phyloP scores from a whole-genome alignment of 1,284 basidiomycete genomes.

The Pseudozyma tsukubaensis region DNA sequence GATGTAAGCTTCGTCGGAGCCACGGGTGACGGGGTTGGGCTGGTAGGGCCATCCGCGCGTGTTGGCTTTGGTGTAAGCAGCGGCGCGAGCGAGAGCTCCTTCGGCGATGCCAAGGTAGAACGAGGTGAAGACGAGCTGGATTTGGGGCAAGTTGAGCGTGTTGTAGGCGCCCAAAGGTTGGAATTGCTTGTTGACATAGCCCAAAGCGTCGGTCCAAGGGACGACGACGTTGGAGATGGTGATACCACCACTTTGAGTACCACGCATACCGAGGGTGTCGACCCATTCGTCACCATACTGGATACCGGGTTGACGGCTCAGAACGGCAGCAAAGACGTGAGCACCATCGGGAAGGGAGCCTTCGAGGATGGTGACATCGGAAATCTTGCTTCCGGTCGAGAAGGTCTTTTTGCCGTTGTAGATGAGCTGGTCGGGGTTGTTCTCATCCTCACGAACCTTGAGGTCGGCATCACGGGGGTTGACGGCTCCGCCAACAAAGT shows the following conservation, averaged over 20 bases:
- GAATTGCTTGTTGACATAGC: conserved; percentile 55
- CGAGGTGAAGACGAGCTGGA: conserved; percentile 67
- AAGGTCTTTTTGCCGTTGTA: conserved; percentile 68
- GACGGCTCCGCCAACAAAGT: conserved; percentile 67
- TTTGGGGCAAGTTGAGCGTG: conserved; percentile 66
- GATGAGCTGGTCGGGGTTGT: conserved; percentile 54
- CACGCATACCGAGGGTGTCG: conserved; percentile 68
- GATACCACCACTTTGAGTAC: conserved; percentile 64
- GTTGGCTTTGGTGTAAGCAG: conserved; percentile 64
- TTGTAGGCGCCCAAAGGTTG: conserved; percentile 65
- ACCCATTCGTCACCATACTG: conserved; percentile 68
- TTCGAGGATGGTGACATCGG: conserved; percentile 68
- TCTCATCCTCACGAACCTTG: conserved; percentile 52
- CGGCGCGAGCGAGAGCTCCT: conserved; percentile 63
- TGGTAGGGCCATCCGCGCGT: conserved; percentile 68
- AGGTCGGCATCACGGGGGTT: conserved; percentile 68
- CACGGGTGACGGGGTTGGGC: conserved; percentile 53
- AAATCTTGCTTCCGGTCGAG: conserved; percentile 67
- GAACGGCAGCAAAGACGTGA: conserved; percentile 67
- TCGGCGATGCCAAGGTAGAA: conserved; percentile 69
- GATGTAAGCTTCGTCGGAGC: conserved; percentile 67
- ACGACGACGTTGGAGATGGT: conserved; percentile 61
- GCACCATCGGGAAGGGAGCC: conserved; percentile 54
- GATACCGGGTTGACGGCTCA: conserved; percentile 63
- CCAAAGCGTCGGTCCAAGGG: conserved; percentile 62